Evolutionary conservation across 2,329 filamentous ascomycete genomes (phyloP).

Genomic region (Drechslerella stenobrocha): DNA sequence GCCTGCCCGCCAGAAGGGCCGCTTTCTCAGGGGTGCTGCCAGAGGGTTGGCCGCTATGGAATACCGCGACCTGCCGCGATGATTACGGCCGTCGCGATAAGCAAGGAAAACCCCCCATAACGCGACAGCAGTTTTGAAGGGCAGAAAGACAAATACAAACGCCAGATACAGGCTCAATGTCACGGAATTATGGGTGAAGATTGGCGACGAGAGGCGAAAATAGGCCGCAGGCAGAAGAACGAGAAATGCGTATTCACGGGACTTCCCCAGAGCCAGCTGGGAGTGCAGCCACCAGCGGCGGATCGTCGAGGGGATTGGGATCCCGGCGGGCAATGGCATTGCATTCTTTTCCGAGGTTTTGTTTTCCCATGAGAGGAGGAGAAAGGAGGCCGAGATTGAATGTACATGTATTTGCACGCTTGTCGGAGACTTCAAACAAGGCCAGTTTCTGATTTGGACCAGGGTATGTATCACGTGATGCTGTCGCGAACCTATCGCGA

Average conservation of each 20-base stretch:
- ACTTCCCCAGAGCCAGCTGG: conserved; percentile 1
- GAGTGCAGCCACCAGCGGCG: conserved; percentile 13
- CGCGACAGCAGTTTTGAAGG: conserved; percentile 18
- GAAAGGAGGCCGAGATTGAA: too few relatives aligned
- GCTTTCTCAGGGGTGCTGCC: conserved; percentile 9
- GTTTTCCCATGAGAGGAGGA: too few relatives aligned
- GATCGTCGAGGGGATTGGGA: too few relatives aligned
- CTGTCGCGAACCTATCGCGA: too few relatives aligned
- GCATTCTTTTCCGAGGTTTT: too few relatives aligned
- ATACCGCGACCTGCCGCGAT: conserved; percentile 14
- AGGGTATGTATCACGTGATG: too few relatives aligned
- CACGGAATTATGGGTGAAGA: conserved; percentile 45
- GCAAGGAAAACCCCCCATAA: conserved; percentile 7
- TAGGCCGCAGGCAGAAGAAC: conserved; percentile 21
- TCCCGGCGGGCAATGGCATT: too few relatives aligned
- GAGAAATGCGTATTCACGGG: conserved; percentile 17
- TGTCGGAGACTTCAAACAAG: too few relatives aligned
- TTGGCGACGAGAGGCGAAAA: conserved; percentile 31
- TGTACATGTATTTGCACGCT: too few relatives aligned
- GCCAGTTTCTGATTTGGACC: too few relatives aligned
- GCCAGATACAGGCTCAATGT: conserved; percentile 34
- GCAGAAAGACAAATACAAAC: conserved; percentile 23
- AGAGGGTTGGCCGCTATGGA: conserved; percentile 5
- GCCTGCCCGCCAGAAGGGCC: neutral
- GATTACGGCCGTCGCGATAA: neutral